Base-by-base conservation (phyloP, 1,139 yeast species). In the Suhomyces maxii region DNA sequence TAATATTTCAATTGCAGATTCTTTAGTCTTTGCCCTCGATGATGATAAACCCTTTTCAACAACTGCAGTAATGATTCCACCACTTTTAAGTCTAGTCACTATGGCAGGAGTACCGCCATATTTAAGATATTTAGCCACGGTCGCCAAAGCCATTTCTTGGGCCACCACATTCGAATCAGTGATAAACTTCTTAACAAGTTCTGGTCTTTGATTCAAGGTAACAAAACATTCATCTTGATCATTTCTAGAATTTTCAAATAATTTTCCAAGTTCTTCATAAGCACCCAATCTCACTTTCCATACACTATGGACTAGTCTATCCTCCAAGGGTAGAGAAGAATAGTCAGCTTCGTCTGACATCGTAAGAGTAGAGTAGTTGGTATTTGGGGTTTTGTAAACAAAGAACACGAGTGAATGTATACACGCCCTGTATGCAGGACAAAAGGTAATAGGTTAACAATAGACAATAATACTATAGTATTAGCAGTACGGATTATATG, bases 201-300 rank as follows among this genome's bases (percentile, higher is more conserved):
- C 85, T 2, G 71, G 68, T 30, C 54, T 57, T 1, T 84, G 78
- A 47, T 77, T 77, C 59, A 80, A 83, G 2, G 69, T 68, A 13
- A 65, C 65, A 55, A 83, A 82, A 40, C 83, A 76, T 2, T 73
- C 77, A 52, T 80, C 89, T 11, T 73, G 63, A 47, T 80, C 86
- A 50, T 73, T 74, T 8, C 81, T 73, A 3, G 89, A 78, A 35
- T 64, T 67, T 41, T 79, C 75, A 58, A 89, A 87, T 41, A 62
- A 66, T 43, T 68, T 69, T 30, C 74, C 68, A 52, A 85, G 63
- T 55, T 88, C 93, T 46, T 83, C 86, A 62, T 91, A 93, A 0
- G 95, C 97, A 12, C 73, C 80, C 46, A 81, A 73, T 49, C 99
- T 82, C 11, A 84, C 97, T 65, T 90, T 91, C 99, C 99, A 95